These are phyloP conservation scores for Plasmodium vinckei DNA, from an alignment of 169 alveolate species.

Conservation along the genomic window DNA sequence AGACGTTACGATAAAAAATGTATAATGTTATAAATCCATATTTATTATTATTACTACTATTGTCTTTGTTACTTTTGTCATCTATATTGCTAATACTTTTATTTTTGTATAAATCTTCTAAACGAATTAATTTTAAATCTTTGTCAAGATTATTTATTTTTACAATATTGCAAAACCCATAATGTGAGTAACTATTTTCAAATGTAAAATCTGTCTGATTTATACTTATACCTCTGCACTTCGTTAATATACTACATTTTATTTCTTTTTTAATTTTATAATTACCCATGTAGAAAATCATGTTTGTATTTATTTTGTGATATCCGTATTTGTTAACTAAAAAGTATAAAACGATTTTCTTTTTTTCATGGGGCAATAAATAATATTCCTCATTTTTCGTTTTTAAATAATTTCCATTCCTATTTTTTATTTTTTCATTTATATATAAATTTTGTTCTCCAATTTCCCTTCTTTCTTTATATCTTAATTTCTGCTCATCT, in stretches of 20 bases:
- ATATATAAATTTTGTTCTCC: background rate
- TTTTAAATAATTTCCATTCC: slow-evolving; percentile 19
- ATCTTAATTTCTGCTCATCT: slow-evolving; percentile 1
- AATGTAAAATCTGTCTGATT: slow-evolving; percentile 14
- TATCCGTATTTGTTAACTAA: slow-evolving; percentile 68
- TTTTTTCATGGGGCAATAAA: slow-evolving; percentile 55
- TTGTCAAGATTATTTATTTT: slow-evolving; percentile 39
- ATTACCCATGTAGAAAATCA: slow-evolving; percentile 68
- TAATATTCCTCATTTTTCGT: slow-evolving; percentile 27
- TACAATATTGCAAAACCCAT: slow-evolving; percentile 40
- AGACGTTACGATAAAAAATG: slow-evolving; percentile 21
- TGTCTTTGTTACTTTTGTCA: too few species aligned
- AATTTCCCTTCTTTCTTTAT: background rate
- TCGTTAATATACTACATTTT: slow-evolving; percentile 27
- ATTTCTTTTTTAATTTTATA: slow-evolving; percentile 31
- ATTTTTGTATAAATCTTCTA: background rate
- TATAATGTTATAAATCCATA: slow-evolving; percentile 52
- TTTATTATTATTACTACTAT: background rate
- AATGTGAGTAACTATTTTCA: slow-evolving; percentile 49
- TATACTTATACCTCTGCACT: slow-evolving; percentile 26
- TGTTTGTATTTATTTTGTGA: slow-evolving; percentile 35
- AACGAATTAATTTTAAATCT: slow-evolving; percentile 37
- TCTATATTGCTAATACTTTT: too few species aligned
- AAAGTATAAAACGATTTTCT: slow-evolving; percentile 43
- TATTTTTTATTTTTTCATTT: background rate